A percentile compares a stretch with the other conserved stretches of the same genome.
Conservation (phyloP, 2,329 filamentous ascomycete genomes). For the Apiospora kogelbergensis region DNA sequence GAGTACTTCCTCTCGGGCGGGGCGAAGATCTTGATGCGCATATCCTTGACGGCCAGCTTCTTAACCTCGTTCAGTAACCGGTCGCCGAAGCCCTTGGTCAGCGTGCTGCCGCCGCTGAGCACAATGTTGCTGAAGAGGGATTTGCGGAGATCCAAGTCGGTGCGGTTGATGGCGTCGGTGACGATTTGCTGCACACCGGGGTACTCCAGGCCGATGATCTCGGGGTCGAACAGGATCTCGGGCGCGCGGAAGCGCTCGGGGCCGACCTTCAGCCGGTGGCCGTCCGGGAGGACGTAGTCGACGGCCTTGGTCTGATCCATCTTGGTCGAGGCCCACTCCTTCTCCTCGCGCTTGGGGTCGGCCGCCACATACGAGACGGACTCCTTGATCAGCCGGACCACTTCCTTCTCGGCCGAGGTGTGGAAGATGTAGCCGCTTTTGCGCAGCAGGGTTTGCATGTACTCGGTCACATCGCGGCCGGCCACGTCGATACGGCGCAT, state of each 20-base stretch:
- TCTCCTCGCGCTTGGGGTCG: conserved; percentile 92
- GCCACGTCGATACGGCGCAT: conserved; percentile 96
- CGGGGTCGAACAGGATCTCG: conserved; percentile 96
- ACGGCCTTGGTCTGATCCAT: conserved; percentile 74
- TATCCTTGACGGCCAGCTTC: conserved; percentile 92
- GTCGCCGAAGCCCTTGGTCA: conserved; percentile 97
- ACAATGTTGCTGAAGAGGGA: conserved; percentile 95
- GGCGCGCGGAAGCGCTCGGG: conserved; percentile 93
- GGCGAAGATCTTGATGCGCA: conserved; percentile 99
- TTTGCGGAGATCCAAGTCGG: conserved; percentile 93
- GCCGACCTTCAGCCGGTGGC: conserved; percentile 87
- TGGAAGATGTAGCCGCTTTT: conserved; percentile 95
- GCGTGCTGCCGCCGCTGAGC: conserved; percentile 89
- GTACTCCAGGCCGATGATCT: conserved; percentile 95
- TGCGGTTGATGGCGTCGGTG: conserved; percentile 91
- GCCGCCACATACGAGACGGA: conserved; percentile 86
- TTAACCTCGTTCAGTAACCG: conserved; percentile 90
- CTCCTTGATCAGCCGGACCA: conserved; percentile 97
- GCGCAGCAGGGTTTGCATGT: conserved; percentile 85
- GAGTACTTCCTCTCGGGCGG: conserved; percentile 98
- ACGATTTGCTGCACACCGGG: conserved; percentile 97
- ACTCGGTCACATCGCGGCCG: conserved; percentile 92
- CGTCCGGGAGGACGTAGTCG: conserved; percentile 89
- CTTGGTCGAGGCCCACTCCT: conserved; percentile 86
- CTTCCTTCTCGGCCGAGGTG: conserved; percentile 97